Evolutionary conservation across 176 grass and related monocot species (phyloP).

Genomic region (Stipa capillata): DNA sequence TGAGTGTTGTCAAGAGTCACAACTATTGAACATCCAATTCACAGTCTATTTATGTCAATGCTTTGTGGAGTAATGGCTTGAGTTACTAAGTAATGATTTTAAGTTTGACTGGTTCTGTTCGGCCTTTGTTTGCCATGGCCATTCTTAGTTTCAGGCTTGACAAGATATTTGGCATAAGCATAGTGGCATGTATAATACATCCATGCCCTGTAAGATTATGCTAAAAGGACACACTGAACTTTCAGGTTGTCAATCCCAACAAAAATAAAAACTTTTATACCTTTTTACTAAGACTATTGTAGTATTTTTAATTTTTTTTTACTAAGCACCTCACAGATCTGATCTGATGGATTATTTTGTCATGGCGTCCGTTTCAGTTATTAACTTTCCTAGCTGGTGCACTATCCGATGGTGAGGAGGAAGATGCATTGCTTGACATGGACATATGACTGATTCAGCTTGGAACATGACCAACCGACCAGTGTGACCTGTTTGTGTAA

Average conservation of each 20-base stretch:
- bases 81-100: background rate
- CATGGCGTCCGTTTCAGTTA: no score
- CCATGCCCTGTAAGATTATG: constrained; percentile 23
- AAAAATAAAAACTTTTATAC: no score
- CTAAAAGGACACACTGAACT: constrained; percentile 20
- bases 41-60: background rate
- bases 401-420: no score
- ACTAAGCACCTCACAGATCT: no score
- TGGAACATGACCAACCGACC: no score
- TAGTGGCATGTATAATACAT: background rate
- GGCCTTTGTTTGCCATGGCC: background rate
- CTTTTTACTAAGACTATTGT: no score
- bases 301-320: no score
- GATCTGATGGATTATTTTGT: no score
- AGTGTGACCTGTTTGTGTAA: no score
- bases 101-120: background rate
- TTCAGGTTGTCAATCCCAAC: constrained; percentile 69
- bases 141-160: background rate
- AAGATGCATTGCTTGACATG: no score
- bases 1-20: background rate
- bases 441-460: no score
- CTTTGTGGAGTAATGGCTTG: background rate
- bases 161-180: background rate
- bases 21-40: background rate
- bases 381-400: no score